A percentile compares a stretch with the other conserved stretches of the same genome.
Conservation (phyloP, 2,329 filamentous ascomycete genomes). For the Shiraia sp. region DNA sequence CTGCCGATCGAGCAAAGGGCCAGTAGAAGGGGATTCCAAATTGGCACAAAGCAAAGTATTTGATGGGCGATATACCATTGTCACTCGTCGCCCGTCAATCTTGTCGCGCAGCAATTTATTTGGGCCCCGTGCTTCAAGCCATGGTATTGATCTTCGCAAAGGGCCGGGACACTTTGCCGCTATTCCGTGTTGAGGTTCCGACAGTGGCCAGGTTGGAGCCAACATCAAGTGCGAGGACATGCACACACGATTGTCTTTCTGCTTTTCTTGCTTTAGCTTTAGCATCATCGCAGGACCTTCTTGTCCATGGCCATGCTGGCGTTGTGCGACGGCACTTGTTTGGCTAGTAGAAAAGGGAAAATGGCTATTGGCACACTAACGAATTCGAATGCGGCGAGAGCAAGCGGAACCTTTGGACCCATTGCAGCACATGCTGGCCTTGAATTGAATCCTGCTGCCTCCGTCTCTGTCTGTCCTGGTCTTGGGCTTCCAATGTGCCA, state of each 20-base stretch:
- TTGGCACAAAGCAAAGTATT: constrained; percentile 9
- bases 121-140: constrained; percentile 19
- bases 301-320: constrained; percentile 7
- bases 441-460: background rate
- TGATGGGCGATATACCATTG: constrained; percentile 10
- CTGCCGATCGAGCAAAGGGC: constrained; percentile 10
- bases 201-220: constrained; percentile 1
- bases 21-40: constrained; percentile 13
- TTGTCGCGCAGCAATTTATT: constrained; percentile 25
- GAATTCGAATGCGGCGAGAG: constrained; percentile 1
- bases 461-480: background rate
- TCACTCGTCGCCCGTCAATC: constrained; percentile 21
- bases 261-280: constrained; percentile 1
- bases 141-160: constrained; percentile 19
- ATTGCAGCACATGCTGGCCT: constrained; percentile 4
- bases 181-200: constrained; percentile 35
- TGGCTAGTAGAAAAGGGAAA: constrained; percentile 3
- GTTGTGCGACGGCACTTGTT: constrained; percentile 5
- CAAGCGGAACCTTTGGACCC: background rate
- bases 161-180: constrained; percentile 35
- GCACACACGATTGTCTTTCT: background rate
- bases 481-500: constrained; percentile 24
- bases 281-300: background rate
- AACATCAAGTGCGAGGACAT: constrained; percentile 4
- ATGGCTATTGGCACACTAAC: constrained; percentile 7